Base-by-base conservation (phyloP, 2,329 filamentous ascomycete genomes). In the Fusarium sp. region DNA sequence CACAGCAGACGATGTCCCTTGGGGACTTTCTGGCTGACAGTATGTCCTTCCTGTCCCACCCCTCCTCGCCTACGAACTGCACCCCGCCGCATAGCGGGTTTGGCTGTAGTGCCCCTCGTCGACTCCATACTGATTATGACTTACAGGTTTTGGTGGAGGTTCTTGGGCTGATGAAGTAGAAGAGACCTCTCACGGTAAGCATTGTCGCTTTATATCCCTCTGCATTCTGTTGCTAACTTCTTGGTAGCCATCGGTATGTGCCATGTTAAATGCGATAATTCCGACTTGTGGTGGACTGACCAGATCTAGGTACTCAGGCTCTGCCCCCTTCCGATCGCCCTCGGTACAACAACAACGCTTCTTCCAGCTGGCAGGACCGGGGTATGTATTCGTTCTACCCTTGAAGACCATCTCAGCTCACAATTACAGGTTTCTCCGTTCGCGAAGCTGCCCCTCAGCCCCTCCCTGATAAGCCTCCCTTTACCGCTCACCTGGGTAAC, bases 111-210 rank as follows among this genome's bases (percentile, higher is more conserved):
- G 66, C 66, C 62, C 70, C 66, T 72, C 69, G 65, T 58, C 46
- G 65, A 45, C 64, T 62, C 51, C 46, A 63, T 76, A 62, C 75
- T 79, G 57, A 80, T 75, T 51, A 45, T 42, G 54, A 38, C 34
- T 55, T 59, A 47, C 58, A 85, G 84, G 83, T 72, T 85, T 84
- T 73, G 87, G 85, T 75, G 94, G 80, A 77, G 78, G 95, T 79
- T 98, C 96, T 76, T 99, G 96, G 96, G 96, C 96, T 77, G 97
- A 99, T 84, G 96, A 99, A 81, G 97, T 99, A 85, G 96, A 99
- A 83, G 94, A 97, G 78, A 88, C 92, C 73, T 69, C 65, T 43
- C 89, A 90, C 81, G 85, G 92, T 95, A 87, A 86, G 90, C 85
- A 62, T 9, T 57, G 53, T 45, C 43, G 64, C 59, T 64, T 62